These are phyloP conservation scores for Spizellomyces punctatus DNA, from an alignment of 192 early-diverging fungal species.

Conservation along the genomic window DNA sequence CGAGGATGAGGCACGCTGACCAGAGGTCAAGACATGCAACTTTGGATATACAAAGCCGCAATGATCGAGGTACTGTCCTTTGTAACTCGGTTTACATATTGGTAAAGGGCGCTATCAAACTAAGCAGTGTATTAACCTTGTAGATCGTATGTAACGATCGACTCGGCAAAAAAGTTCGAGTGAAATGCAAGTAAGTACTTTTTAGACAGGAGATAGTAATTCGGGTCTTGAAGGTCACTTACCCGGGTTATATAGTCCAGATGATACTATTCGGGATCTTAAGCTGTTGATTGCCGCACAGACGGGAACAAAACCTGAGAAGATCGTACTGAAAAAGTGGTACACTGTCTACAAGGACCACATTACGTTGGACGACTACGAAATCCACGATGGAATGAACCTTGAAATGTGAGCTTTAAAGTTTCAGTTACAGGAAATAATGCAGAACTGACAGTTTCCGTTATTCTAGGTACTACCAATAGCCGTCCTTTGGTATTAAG, in stretches of 20 bases:
- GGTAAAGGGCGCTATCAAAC: no score
- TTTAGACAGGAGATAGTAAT: neutral
- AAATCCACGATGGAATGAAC: conserved; percentile 88
- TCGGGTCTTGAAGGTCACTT: neutral
- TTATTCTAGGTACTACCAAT: conserved; percentile 19
- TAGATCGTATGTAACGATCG: conserved; percentile 82
- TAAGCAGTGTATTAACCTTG: neutral
- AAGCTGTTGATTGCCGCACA: conserved; percentile 87
- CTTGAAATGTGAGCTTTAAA: conserved; percentile 71
- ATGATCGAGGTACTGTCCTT: no score
- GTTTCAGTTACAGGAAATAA: neutral
- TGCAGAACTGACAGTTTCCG: neutral
- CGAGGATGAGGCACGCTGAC: no score
- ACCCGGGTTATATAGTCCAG: conserved; percentile 46
- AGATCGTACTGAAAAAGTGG: conserved; percentile 91
- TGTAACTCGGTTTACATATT: no score
- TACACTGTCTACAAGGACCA: conserved; percentile 85
- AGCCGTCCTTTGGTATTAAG: neutral
- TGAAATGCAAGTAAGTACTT: conserved; percentile 76
- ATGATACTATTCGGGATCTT: conserved; percentile 82
- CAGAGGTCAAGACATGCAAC: no score
- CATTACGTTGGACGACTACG: conserved; percentile 88
- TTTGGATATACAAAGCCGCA: no score
- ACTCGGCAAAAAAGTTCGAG: conserved; percentile 86
- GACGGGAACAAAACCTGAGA: conserved; percentile 84